These are phyloP conservation scores for Vitis labrusca DNA, from an alignment of 164 flowering plant genomes.

Conservation along the genomic window DNA sequence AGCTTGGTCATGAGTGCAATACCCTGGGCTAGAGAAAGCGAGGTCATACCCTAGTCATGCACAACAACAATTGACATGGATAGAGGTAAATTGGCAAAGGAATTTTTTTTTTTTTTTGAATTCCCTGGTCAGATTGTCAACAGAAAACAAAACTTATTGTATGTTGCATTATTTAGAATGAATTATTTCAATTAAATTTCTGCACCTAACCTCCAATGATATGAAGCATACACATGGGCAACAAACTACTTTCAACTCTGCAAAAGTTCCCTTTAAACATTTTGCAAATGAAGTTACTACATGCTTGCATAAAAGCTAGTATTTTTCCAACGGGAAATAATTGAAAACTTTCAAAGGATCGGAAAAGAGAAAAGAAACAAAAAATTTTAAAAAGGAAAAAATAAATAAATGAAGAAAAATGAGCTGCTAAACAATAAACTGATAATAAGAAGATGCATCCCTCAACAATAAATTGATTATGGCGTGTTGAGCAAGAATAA, in stretches of 20 bases:
- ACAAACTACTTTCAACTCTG: neutral
- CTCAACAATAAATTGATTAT: neutral
- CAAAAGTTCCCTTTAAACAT: neutral
- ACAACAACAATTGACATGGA: no score
- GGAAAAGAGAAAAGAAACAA: neutral
- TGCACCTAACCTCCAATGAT: conserved; percentile 56
- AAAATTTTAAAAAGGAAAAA: neutral
- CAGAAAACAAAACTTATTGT: conserved; percentile 26
- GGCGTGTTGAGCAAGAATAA: neutral
- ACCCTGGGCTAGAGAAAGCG: no score
- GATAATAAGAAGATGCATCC: conserved; percentile 1
- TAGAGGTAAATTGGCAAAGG: no score
- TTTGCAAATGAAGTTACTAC: neutral
- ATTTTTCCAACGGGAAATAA: no score
- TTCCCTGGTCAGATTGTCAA: no score
- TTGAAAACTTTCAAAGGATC: neutral
- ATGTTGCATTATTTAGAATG: conserved; percentile 64
- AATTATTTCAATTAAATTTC: conserved; percentile 45
- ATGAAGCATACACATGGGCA: conserved; percentile 27
- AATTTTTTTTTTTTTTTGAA: no score
- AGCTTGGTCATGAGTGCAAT: no score
- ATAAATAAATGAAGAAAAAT: neutral
- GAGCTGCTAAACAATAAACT: neutral
- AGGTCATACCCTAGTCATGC: no score
- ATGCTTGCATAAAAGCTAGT: neutral